Evolutionary conservation across 192 early-diverging fungal genomes (phyloP), one percentile per base, ranked within the genome.

Genomic region (Gryganskiella cystojenkinii): DNA sequence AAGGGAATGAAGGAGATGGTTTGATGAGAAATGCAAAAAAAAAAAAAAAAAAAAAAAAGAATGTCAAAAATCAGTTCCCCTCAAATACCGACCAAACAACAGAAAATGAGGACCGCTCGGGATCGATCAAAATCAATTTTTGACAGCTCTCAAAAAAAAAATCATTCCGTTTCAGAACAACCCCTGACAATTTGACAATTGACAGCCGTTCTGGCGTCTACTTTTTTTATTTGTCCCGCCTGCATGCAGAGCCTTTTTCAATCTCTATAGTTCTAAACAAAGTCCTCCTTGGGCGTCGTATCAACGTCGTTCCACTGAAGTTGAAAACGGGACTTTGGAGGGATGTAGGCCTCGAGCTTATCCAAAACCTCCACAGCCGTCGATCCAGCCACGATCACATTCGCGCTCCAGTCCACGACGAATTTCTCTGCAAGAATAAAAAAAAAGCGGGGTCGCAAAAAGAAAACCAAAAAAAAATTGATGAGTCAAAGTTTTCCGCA

Each of bases 401-500:
- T 61, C 14, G 62, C 68, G 49, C 86, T 90, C 30, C 51, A 80
- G 1, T 61, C 56, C 17, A 73, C 47, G 40, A 96, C 73, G 60
- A 96, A 95, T 50, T 91, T 88, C 24, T 87, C 85, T 86, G 63
- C 31, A 33, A 20, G 24, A n/a, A n/a, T n/a, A n/a, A n/a, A 13
- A 40, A 40, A 13, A 5, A 13, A 13, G 37, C 37, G 37, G 37
- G 13, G 37, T 13, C 37, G 37, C 37, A 40, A 40, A 40, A 40
- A 40, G 13, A 40, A 40, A 40, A 40, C 5, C 6, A 27, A 20
- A 46, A 25, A 59, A 59, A 22, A 45, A 58, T 27, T 20, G 33
- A 51, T 15, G 50, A 64, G 33, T 45, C 37, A 45, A 47, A 46
- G 17, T 13, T 6, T 45, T 45, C 44, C 11, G 44, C 14, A 45